A percentile compares a stretch with the other conserved stretches of the same genome.
Conservation (phyloP, 208 protist species). For the Trypanosomatidae sp. region DNA sequence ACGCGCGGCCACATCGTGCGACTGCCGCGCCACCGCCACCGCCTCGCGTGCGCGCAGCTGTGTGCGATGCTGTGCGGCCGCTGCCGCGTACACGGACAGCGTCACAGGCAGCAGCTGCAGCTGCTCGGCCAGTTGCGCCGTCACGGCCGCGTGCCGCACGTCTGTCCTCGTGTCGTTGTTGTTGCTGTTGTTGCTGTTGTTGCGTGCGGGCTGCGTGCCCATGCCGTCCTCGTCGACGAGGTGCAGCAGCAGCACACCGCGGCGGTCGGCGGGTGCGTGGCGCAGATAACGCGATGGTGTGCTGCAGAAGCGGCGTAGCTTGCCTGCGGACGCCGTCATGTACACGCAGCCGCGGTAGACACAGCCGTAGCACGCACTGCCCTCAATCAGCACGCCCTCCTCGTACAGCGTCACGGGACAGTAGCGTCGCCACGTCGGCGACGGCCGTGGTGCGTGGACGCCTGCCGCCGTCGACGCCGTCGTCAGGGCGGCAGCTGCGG, state of each 20-base stretch:
- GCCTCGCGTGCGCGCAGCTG: slow-evolving; percentile 16
- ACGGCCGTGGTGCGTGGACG: slow-evolving; percentile 5
- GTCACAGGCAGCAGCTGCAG: slow-evolving; percentile 23
- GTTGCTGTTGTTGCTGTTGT: not conserved
- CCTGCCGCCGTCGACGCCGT: not conserved
- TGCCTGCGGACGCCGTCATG: slow-evolving; percentile 29
- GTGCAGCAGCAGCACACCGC: slow-evolving; percentile 13
- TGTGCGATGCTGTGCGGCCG: slow-evolving; percentile 5
- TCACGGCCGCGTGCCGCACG: slow-evolving; percentile 1
- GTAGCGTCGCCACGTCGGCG: slow-evolving; percentile 49
- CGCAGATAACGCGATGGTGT: slow-evolving; percentile 45
- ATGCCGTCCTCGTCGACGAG: not conserved
- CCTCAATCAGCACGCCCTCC: slow-evolving; percentile 59
- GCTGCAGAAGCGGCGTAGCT: slow-evolving; percentile 37
- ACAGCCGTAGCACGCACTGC: slow-evolving; percentile 37
- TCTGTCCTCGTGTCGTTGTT: slow-evolving; percentile 2
- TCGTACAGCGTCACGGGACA: slow-evolving; percentile 73
- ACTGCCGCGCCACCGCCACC: slow-evolving; percentile 7
- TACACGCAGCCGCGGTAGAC: slow-evolving; percentile 51
- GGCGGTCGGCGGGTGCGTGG: slow-evolving; percentile 10
- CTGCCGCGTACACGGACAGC: slow-evolving; percentile 15
- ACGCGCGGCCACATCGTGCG: slow-evolving; percentile 27
- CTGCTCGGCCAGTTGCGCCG: slow-evolving; percentile 9
- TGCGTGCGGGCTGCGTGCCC: not conserved
- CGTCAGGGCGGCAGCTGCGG: slow-evolving; percentile 22